These are phyloP conservation scores for Lobulomyces angularis DNA, from an alignment of 192 early-diverging fungal genomes.

Conservation along the genomic window DNA sequence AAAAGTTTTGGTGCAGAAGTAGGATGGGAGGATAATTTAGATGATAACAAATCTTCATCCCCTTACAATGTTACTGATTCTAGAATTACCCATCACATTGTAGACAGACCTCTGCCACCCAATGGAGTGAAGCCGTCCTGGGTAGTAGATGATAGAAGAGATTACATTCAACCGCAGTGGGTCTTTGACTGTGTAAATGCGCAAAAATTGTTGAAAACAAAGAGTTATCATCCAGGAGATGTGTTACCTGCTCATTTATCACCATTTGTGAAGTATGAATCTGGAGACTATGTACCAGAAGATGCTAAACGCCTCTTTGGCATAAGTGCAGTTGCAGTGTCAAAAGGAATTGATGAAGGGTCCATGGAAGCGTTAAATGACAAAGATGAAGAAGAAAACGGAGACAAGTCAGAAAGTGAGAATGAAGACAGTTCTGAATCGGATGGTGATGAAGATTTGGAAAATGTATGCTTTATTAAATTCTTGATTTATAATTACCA, in stretches of 20 bases:
- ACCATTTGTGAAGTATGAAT: constrained; percentile 76
- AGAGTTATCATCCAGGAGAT: constrained; percentile 65
- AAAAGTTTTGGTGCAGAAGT: constrained; percentile 78
- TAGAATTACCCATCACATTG: constrained; percentile 79
- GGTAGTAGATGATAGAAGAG: constrained; percentile 25
- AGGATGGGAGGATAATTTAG: constrained; percentile 75
- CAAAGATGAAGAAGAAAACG: constrained; percentile 38
- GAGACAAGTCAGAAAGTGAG: constrained; percentile 48
- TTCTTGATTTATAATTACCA: constrained; percentile 8
- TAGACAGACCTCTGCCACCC: constrained; percentile 57
- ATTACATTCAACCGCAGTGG: constrained; percentile 97
- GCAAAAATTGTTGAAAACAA: constrained; percentile 47
- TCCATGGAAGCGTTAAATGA: constrained; percentile 24
- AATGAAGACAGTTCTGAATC: constrained; percentile 48
- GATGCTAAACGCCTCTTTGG: constrained; percentile 11
- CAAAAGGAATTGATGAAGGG: constrained; percentile 19
- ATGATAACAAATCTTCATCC: constrained; percentile 66
- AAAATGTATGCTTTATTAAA: constrained; percentile 1
- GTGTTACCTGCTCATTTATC: constrained; percentile 81
- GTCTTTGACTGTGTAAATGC: constrained; percentile 89
- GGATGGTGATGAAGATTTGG: constrained; percentile 13
- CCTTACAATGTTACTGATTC: constrained; percentile 66
- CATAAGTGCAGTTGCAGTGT: constrained; percentile 5
- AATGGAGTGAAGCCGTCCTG: background rate
- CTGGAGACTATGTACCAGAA: constrained; percentile 77